A percentile compares a stretch with the other conserved stretches of the same genome.
Conservation (phyloP, 495 filamentous ascomycete genomes). For the Aspergillus olivimuriae region DNA sequence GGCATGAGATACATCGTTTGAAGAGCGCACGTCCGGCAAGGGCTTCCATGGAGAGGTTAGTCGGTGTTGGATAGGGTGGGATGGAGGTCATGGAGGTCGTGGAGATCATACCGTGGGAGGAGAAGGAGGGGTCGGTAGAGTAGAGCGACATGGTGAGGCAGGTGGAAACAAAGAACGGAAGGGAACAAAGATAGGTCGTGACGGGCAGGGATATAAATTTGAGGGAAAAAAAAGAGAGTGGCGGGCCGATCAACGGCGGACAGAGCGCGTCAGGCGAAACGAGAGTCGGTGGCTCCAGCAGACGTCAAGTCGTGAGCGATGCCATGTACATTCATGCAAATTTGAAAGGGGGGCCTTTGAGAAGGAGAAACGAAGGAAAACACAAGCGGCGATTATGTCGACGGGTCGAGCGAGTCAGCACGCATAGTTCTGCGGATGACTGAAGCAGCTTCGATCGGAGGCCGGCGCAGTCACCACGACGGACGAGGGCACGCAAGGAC, state of each 20-base stretch:
- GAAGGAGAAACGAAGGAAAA: neutral
- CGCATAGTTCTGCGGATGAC: no score
- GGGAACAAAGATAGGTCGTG: neutral
- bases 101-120: constrained; percentile 16
- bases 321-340: constrained; percentile 25
- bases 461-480: constrained; percentile 10
- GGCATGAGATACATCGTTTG: constrained; percentile 42
- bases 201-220: constrained; percentile 1
- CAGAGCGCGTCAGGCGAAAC: constrained; percentile 18
- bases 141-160: constrained; percentile 26
- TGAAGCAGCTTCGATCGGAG: no score
- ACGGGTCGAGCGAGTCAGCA: neutral
- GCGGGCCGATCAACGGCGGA: constrained; percentile 28
- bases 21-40: constrained; percentile 34
- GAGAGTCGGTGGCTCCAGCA: constrained; percentile 30
- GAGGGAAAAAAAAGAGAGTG: constrained; percentile 11
- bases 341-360: no score
- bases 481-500: constrained; percentile 4
- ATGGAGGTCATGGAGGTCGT: neutral
- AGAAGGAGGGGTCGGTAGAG: constrained; percentile 15
- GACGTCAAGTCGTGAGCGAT: constrained; percentile 41
- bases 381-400: no score
- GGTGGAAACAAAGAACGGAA: constrained; percentile 10
- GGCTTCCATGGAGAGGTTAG: no score
- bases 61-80: no score